phyloP scores from a whole-genome alignment of 202 grass and related monocot genomes.

The Setaria italica region DNA sequence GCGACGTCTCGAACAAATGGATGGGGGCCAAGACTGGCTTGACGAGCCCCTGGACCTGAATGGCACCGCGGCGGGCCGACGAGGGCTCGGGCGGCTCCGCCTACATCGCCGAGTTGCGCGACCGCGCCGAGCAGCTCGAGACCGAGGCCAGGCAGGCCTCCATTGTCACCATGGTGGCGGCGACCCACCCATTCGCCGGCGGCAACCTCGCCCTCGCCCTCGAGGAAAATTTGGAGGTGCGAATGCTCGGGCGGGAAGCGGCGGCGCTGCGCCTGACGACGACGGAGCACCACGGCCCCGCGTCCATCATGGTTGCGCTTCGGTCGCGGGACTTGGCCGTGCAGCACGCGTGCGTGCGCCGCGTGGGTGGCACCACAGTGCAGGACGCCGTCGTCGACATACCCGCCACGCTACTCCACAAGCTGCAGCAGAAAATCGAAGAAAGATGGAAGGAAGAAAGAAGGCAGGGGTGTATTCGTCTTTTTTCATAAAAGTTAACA shows the following conservation, averaged over 20 bases:
- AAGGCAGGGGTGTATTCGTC: too few species aligned
- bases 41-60: not conserved
- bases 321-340: constrained; percentile 42
- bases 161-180: not conserved
- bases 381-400: constrained; percentile 53
- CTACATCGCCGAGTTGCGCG: constrained; percentile 59
- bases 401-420: constrained; percentile 39
- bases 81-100: not conserved
- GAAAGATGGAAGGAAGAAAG: too few species aligned
- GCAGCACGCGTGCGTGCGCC: constrained; percentile 39
- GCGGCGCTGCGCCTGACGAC: constrained; percentile 22
- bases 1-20: not conserved
- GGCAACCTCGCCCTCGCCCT: too few species aligned
- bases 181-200: not conserved
- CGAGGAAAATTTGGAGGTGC: constrained; percentile 15
- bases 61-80: not conserved
- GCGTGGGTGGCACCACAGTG: constrained; percentile 43
- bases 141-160: not conserved
- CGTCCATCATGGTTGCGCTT: constrained; percentile 37
- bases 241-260: constrained; percentile 13
- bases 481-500: too few species aligned
- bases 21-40: not conserved
- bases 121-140: constrained; percentile 44
- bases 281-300: constrained; percentile 17
- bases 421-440: constrained; percentile 2